Base-by-base conservation (phyloP, 768 basidiomycete genomes). In the Guyanaporus albipodus region DNA sequence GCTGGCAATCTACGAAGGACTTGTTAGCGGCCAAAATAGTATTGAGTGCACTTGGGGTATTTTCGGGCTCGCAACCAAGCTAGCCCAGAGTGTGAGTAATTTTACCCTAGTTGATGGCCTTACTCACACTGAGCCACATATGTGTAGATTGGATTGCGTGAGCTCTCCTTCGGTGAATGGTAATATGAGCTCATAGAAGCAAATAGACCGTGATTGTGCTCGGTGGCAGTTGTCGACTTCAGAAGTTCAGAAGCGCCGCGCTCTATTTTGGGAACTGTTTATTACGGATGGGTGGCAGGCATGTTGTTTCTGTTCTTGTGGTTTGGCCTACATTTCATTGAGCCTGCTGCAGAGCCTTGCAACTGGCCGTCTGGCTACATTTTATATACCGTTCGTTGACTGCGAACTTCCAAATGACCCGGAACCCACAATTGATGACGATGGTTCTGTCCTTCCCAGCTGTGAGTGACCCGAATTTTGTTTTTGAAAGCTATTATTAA, bases 201-300 rank as follows among this genome's bases (percentile, higher is more conserved):
- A 2, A 18, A 34, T 45, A 86, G 84, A 87, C 55, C 82, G 83
- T 8, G 84, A 87, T 58, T 82, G 82, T 58, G 83, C 83, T 6
- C 73, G 85, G 24, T 87, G 83, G 82, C 76, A 78, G 29, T 62
- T 87, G 17, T 53, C 76, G 6, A 73, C 74, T 4, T 70, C 73
- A 2, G 84, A 84, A 56, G 80, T 85, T 5, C 83, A 87, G 67
- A 85, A 85, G 60, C 76, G 85, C 4, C 75, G 84, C 24, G 76
- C 80, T 1, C 60, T 86, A 19, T 86, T 86, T 55, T 86, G 85
- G 85, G 84, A 87, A 50, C 49, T 86, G 23, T 85, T 83, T 54
- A 81, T 85, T 52, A 82, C 83, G 0, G 84, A 86, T 59, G 79
- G 80, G 50, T 86, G 83, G 82, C 82, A 83, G 74, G 85, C 83